Percentiles rank a stretch among this genome's conserved stretches.
Conservation (phyloP, 257 asterid species). For the Capsicum pubescens region DNA sequence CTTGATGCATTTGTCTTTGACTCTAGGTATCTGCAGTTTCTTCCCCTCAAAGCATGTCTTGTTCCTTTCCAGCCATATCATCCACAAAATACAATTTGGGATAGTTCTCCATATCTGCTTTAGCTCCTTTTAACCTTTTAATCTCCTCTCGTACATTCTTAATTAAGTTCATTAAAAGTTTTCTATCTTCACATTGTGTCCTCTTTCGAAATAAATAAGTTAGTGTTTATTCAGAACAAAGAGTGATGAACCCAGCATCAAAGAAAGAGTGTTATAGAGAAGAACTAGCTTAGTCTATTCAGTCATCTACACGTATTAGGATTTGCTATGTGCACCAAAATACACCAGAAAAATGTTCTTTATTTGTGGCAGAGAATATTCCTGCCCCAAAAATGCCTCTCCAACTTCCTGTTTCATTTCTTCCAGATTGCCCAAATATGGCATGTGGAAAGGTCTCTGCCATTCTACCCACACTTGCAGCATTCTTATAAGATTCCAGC, state of each 20-base stretch:
- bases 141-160: not conserved
- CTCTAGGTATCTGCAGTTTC: too few species aligned
- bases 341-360: slow-evolving; percentile 3
- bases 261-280: not conserved
- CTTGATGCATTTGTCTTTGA: too few species aligned
- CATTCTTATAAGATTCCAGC: not conserved
- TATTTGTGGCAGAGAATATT: not conserved
- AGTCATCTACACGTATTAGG: not conserved
- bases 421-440: slow-evolving; percentile 1
- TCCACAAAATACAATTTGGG: too few species aligned
- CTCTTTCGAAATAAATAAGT: slow-evolving; percentile 13
- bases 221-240: not conserved
- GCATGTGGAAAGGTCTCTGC: not conserved
- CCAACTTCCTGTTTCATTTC: not conserved
- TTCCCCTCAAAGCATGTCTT: too few species aligned
- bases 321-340: not conserved
- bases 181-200: not conserved
- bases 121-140: too few species aligned
- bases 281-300: not conserved
- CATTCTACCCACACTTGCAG: not conserved
- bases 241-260: not conserved
- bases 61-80: too few species aligned
- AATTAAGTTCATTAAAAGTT: not conserved
- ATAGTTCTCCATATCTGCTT: too few species aligned
- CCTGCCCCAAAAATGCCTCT: not conserved